These are phyloP conservation scores for Helicostylum pulchrum DNA, from an alignment of 192 early-diverging fungal genomes.

Conservation along the genomic window DNA sequence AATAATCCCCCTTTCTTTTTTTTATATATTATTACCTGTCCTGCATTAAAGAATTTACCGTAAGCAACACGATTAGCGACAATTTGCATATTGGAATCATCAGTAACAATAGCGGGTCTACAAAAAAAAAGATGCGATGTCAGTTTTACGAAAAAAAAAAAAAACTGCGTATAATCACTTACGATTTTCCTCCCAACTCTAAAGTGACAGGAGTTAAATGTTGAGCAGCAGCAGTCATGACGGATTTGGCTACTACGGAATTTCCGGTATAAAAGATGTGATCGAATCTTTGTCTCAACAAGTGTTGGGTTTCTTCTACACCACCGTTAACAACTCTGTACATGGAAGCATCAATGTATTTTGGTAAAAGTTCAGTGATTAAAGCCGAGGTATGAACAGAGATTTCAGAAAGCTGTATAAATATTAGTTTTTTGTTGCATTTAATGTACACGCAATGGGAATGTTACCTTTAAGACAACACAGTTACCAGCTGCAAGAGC, in stretches of 20 bases:
- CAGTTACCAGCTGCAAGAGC: constrained; percentile 92
- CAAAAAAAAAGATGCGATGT: not conserved
- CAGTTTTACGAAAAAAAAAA: not conserved
- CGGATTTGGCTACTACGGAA: constrained; percentile 71
- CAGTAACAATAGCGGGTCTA: constrained; percentile 62
- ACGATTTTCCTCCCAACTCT: constrained; percentile 91
- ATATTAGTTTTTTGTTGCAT: too few species aligned
- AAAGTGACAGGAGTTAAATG: constrained; percentile 85
- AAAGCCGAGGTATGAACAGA: constrained; percentile 61
- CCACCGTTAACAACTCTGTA: constrained; percentile 79
- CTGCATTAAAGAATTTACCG: constrained; percentile 82
- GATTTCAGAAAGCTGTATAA: constrained; percentile 71
- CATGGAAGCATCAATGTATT: constrained; percentile 69
- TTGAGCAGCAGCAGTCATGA: constrained; percentile 81
- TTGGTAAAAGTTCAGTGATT: constrained; percentile 60
- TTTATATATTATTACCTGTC: constrained; percentile 66
- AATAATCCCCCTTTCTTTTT: too few species aligned
- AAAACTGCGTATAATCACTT: not conserved
- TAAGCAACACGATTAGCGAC: constrained; percentile 74
- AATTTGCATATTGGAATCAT: constrained; percentile 60
- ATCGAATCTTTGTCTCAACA: constrained; percentile 81
- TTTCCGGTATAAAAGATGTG: constrained; percentile 94
- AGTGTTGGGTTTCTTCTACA: constrained; percentile 62
- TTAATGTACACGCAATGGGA: too few species aligned
- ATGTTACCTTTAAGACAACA: constrained; percentile 54